Percentiles rank a stretch among this genome's conserved stretches.
Evolutionary conservation across 1,284 basidiomycete genomes (phyloP).

Genomic region (Sporisorium scitamineum): DNA sequence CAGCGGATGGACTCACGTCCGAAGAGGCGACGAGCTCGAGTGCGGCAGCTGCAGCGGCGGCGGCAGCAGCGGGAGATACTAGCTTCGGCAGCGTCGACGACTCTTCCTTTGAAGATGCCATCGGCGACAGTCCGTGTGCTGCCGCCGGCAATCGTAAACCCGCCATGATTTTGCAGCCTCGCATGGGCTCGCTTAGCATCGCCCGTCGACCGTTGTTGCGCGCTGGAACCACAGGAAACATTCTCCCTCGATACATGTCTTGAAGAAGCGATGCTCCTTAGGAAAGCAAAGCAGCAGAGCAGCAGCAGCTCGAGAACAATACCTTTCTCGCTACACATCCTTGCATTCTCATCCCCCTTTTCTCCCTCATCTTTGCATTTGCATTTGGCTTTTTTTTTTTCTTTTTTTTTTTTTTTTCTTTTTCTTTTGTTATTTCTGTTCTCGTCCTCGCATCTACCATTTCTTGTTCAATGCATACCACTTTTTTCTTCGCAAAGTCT

Average conservation of each 20-base stretch:
- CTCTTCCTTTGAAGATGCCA: constrained; percentile 61
- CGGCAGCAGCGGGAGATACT: constrained; percentile 41
- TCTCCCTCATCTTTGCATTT: not conserved
- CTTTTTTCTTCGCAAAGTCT: not conserved
- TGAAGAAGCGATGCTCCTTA: not conserved
- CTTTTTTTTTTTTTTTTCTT: not conserved
- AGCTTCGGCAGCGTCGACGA: constrained; percentile 63
- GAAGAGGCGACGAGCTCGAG: not conserved
- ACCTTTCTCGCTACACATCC: not conserved
- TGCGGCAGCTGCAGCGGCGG: not conserved
- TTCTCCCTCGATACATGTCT: constrained; percentile 22
- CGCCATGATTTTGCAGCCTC: constrained; percentile 31
- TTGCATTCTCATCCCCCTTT: not conserved
- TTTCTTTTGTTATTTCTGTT: not conserved
- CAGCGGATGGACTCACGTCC: not conserved
- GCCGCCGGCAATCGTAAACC: constrained; percentile 39
- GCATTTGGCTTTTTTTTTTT: not conserved
- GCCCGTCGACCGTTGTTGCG: constrained; percentile 34
- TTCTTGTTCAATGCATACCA: not conserved
- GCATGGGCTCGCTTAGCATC: constrained; percentile 25
- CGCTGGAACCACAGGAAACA: constrained; percentile 46
- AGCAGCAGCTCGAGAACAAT: not conserved
- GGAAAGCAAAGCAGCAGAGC: not conserved
- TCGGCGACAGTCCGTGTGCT: constrained; percentile 60
- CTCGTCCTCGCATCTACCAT: not conserved